These are phyloP conservation scores for Trichoderma brevicompactum DNA, from an alignment of 2,329 filamentous ascomycete species.

Conservation along the genomic window DNA sequence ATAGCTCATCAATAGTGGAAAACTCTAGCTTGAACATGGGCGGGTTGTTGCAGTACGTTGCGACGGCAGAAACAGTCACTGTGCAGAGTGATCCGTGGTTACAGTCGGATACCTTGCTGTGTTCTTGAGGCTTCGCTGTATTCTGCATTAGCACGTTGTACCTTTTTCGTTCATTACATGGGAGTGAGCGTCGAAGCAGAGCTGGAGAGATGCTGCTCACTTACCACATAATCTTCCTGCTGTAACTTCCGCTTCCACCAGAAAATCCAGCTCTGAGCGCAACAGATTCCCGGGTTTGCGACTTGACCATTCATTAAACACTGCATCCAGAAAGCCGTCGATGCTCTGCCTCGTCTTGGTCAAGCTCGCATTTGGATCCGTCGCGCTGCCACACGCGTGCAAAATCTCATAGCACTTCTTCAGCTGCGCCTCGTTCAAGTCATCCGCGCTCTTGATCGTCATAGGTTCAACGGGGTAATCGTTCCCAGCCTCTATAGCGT, in stretches of 20 bases:
- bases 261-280: constrained; percentile 39
- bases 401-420: constrained; percentile 42
- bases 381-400: constrained; percentile 40
- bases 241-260: constrained; percentile 36
- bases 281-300: constrained; percentile 16
- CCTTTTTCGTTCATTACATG: background rate
- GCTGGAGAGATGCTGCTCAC: constrained; percentile 13
- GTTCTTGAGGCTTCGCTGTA: constrained; percentile 12
- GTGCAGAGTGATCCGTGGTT: constrained; percentile 30
- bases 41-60: constrained; percentile 37
- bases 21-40: constrained; percentile 39
- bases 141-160: background rate
- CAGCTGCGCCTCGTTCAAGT: constrained; percentile 38
- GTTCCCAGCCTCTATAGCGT: constrained; percentile 35
- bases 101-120: constrained; percentile 31
- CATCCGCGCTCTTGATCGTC: constrained; percentile 35
- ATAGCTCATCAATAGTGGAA: constrained; percentile 34
- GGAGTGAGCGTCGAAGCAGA: too few species aligned
- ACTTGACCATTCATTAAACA: constrained; percentile 39
- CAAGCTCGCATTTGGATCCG: constrained; percentile 34
- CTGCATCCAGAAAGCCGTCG: constrained; percentile 40
- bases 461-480: constrained; percentile 30
- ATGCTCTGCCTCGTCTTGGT: constrained; percentile 38
- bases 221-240: constrained; percentile 40
- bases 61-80: constrained; percentile 35